Base-by-base conservation (phyloP, 2,329 filamentous ascomycete species). In the Venturiaceae sp. region DNA sequence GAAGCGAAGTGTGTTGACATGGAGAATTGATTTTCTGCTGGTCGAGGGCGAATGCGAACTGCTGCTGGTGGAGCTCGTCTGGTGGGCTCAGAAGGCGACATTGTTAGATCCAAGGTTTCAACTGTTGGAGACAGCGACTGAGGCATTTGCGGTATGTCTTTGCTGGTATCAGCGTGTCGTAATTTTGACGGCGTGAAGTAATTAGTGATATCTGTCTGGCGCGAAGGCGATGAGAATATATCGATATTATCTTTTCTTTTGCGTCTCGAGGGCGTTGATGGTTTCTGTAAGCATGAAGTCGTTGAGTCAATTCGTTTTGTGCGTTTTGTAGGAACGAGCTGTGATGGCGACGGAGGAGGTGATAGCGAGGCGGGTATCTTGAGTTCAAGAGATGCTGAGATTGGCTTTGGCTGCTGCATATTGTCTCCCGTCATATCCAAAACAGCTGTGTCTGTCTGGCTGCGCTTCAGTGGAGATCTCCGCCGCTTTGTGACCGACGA, bases 331-430 rank as follows among this genome's bases (percentile, higher is more conserved):
- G 57, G 46, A 28, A 53, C 11, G 21, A 23, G 47, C 44, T 58
- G 57, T 26, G 57, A 54, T 32, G 57, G 46, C 1, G 57, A 54
- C 16, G 47, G 46, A 26, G 33, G 57, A 34, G 57, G 23, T 26
- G 47, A 28, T 39, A 47, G 32, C 23, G 57, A 54, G 14, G 47
- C 41, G 19, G 55, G 28, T 21, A 41, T 41, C 26, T 13, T 56
- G 5, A 37, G 28, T 23, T 13, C 32, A 36, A 39, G 30, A 13
- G 44, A 30, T 14, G 26, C 44, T 30, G 5, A 30, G 21, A 5
- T 50, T 50, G 2, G 23, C 14, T 26, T 50, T 28, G 44, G 26
- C 30, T 28, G 11, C n/a, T n/a, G n/a, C n/a, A n/a, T n/a, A n/a
- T n/a, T n/a, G 21, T 26, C 46, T 53, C 21, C 44, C 8, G 41